Conservation (phyloP, 257 asterid genomes). For the Petrea volubilis region DNA sequence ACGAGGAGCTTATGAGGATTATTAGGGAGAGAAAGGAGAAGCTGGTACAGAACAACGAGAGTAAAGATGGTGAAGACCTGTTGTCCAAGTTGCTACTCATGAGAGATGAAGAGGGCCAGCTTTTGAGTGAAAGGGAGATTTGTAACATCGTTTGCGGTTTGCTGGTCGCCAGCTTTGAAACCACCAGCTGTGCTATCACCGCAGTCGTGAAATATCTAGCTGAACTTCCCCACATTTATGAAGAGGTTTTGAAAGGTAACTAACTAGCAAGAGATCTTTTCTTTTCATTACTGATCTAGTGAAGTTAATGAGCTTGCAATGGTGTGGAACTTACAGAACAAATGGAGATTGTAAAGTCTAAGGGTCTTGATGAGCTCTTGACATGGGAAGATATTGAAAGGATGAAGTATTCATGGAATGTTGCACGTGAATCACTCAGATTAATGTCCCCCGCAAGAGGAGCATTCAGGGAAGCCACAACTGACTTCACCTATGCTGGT, state of each 20-base stretch:
- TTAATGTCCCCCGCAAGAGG: slow-evolving; percentile 55
- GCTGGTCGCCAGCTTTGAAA: slow-evolving; percentile 59
- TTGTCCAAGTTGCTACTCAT: slow-evolving; percentile 51
- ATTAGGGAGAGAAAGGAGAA: slow-evolving; percentile 57
- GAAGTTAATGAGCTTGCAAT: too few relatives aligned
- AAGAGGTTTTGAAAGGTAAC: slow-evolving; percentile 48
- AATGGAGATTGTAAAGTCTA: slow-evolving; percentile 47
- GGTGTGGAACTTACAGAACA: slow-evolving; percentile 33
- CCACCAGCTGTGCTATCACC: slow-evolving; percentile 55
- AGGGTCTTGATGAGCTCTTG: slow-evolving; percentile 44
- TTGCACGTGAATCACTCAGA: slow-evolving; percentile 45
- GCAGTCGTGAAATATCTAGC: slow-evolving; percentile 56
- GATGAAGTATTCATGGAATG: slow-evolving; percentile 49
- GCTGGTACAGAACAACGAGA: slow-evolving; percentile 32
- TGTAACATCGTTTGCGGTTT: slow-evolving; percentile 47
- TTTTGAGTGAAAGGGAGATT: slow-evolving; percentile 60
- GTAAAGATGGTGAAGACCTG: slow-evolving; percentile 41
- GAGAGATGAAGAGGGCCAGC: slow-evolving; percentile 50
- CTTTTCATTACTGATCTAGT: neutral
- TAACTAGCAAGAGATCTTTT: too few relatives aligned
- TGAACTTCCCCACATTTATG: slow-evolving; percentile 57
- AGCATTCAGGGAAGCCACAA: slow-evolving; percentile 47
- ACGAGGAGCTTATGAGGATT: slow-evolving; percentile 51
- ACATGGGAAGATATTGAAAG: slow-evolving; percentile 61
- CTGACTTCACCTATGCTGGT: slow-evolving; percentile 53